phyloP scores from a whole-genome alignment of 73 alveolate species.

The Paramecium bursaria region DNA sequence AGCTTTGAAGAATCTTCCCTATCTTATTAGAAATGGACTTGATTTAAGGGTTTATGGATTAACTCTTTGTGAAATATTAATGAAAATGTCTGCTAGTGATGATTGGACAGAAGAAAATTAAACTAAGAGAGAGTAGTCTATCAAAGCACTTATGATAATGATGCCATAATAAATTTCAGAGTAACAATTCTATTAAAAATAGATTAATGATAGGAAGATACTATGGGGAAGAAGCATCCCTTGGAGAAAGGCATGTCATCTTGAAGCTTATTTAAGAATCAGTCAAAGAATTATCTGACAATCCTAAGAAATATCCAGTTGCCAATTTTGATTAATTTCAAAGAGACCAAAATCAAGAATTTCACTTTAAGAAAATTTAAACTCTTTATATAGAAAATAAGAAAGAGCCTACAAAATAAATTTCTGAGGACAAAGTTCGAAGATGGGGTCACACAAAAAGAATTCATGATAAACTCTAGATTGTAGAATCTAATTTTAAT shows the following conservation, averaged over 20 bases:
- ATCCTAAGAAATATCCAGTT: constrained; percentile 34
- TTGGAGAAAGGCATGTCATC: constrained; percentile 1
- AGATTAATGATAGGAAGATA: background rate
- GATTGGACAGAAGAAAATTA: background rate
- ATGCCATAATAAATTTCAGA: background rate
- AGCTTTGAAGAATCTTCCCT: constrained; percentile 40
- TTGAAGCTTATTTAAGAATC: constrained; percentile 35
- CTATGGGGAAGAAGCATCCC: constrained; percentile 28
- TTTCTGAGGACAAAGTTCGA: background rate
- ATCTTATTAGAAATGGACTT: constrained; percentile 38
- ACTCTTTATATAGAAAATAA: background rate
- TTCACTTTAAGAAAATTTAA: constrained; percentile 22
- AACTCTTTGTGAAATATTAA: constrained; percentile 9
- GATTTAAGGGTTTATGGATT: constrained; percentile 36
- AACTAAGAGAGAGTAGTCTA: background rate
- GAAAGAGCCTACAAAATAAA: background rate
- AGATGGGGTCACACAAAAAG: constrained; percentile 64
- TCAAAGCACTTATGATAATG: constrained; percentile 22
- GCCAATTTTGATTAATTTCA: constrained; percentile 11
- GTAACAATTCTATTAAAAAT: no score
- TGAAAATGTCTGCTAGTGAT: background rate
- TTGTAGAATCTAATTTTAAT: constrained; percentile 18
- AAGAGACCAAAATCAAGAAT: background rate
- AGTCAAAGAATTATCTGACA: background rate
- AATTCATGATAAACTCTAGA: constrained; percentile 20